Conservation (phyloP, 306 rosid genomes). For the Pyrus betulifolia region DNA sequence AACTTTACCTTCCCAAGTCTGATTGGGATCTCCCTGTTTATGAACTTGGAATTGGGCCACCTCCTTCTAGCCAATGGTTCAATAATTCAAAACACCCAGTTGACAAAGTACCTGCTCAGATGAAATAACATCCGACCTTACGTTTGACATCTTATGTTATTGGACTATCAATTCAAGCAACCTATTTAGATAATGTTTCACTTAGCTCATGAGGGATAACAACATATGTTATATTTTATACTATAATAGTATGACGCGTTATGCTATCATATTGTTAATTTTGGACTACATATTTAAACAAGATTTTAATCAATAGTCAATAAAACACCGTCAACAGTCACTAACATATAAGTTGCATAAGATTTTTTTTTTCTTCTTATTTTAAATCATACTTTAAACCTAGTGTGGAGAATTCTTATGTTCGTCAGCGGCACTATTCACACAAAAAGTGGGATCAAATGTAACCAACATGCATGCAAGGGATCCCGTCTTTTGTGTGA, state of each 20-base stretch:
- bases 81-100: constrained; percentile 30
- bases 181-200: not conserved
- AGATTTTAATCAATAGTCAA: not conserved
- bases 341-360: not conserved
- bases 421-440: too few species aligned
- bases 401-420: too few species aligned
- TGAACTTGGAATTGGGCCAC: constrained; percentile 42
- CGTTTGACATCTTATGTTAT: not conserved
- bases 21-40: constrained; percentile 21
- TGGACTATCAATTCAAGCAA: not conserved
- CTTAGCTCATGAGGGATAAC: not conserved
- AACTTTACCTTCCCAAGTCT: constrained; percentile 14
- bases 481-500: too few species aligned
- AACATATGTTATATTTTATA: not conserved
- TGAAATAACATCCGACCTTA: not conserved
- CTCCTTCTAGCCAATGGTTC: constrained; percentile 29
- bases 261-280: not conserved
- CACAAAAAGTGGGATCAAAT: too few species aligned
- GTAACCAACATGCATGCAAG: too few species aligned
- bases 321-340: not conserved
- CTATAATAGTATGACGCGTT: too few species aligned
- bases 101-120: constrained; percentile 33
- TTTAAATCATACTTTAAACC: not conserved
- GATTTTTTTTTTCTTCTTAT: not conserved
- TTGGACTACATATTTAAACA: not conserved